Evolutionary conservation across 805 yeast species (phyloP), one percentile per base, ranked within the genome.

Genomic region (Candida bentonensis): DNA sequence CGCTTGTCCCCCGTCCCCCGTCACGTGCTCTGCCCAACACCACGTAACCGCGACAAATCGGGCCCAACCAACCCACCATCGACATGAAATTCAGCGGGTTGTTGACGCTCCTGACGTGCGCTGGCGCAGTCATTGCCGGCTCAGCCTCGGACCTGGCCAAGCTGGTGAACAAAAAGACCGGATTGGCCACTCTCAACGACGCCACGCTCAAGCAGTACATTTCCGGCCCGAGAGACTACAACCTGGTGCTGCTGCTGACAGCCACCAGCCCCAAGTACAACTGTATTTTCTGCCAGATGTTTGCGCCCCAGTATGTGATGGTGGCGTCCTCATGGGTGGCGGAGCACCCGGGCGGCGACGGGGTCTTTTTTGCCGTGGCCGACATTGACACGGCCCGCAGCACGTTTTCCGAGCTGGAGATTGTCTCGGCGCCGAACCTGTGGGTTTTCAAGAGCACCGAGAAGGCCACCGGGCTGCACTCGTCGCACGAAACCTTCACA

Each of bases 401-500:
- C 40, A 61, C 73, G 11, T 82, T 77, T 62, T 69, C 68, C 52
- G 59, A 66, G 15, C 65, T 81, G 52, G 58, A 71, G 26, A 62
- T 89, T 53, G 73, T 74, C 51, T 77, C 78, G 45, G 95, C 89
- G 22, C 98, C 98, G 23, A 78, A 82, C 56, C 56, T 87, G 40
- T 79, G 67, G 60, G 57, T 79, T 46, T 81, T 75, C 59, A 82
- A 88, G 20, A 67, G 76, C 11, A 57, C 58, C 1, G 60, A 57
- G 25, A 47, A 58, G 23, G 59, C 60, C 7, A 55, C 63, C 13
- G 53, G 58, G 4, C 42, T 54, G 15, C 60, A 54, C 44, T 51
- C 53, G 9, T 54, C 55, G 21, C 49, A 52, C 46, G 43, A 42
- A 22, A 45, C 50, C 40, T 49, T 52, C 44, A 47, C 54, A 39